phyloP scores from a whole-genome alignment of 495 filamentous ascomycete species.

The Hypoxylon intermedium region DNA sequence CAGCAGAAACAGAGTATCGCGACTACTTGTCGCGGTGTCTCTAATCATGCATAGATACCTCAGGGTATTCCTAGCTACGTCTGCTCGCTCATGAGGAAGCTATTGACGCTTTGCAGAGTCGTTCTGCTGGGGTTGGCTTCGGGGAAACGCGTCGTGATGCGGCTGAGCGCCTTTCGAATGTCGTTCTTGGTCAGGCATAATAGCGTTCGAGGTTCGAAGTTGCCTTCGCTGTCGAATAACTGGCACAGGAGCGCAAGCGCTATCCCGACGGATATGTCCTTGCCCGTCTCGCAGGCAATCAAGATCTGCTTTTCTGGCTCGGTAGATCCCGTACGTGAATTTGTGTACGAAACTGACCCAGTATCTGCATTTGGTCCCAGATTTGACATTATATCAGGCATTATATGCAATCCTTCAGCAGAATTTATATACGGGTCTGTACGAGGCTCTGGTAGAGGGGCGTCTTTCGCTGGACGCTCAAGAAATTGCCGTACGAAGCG shows the following conservation, averaged over 20 bases:
- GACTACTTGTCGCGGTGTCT: too few relatives aligned
- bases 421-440: not conserved
- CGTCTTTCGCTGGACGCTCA: slow-evolving; percentile 3
- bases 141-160: slow-evolving; percentile 75
- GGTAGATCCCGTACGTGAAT: too few relatives aligned
- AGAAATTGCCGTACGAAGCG: slow-evolving; percentile 50
- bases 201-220: slow-evolving; percentile 24
- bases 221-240: slow-evolving; percentile 48
- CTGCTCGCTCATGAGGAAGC: slow-evolving; percentile 74
- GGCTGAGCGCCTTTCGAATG: slow-evolving; percentile 76
- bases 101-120: slow-evolving; percentile 86
- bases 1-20: too few relatives aligned
- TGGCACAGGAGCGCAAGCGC: slow-evolving; percentile 58
- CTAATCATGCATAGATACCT: too few relatives aligned
- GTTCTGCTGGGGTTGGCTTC: slow-evolving; percentile 80
- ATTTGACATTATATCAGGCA: too few relatives aligned
- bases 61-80: too few relatives aligned
- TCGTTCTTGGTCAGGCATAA: slow-evolving; percentile 70
- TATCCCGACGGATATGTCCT: slow-evolving; percentile 53
- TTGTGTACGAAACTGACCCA: too few relatives aligned
- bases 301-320: slow-evolving; percentile 43
- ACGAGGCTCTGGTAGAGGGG: not conserved
- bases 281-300: slow-evolving; percentile 52
- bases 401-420: too few relatives aligned
- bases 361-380: too few relatives aligned